Evolutionary conservation across 805 yeast genomes (phyloP).

Genomic region (Saturnispora kantuleensis): DNA sequence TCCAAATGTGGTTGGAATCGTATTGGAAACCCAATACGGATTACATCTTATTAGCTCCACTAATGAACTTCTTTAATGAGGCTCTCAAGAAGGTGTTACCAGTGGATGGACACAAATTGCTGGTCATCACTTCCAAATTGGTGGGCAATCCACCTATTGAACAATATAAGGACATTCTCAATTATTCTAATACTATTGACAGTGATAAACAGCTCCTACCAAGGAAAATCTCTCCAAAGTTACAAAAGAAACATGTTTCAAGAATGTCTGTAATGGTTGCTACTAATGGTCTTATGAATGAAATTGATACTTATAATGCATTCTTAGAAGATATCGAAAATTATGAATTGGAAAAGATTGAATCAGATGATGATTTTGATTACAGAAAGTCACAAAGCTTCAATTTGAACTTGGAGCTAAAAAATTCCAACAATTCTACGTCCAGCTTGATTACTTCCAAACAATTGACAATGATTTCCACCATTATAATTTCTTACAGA

Average conservation of each 20-base stretch:
- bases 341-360: slow-evolving; percentile 21
- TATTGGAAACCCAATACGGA: slow-evolving; percentile 71
- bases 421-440: slow-evolving; percentile 16
- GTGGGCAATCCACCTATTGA: slow-evolving; percentile 46
- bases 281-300: slow-evolving; percentile 17
- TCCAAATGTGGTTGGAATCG: slow-evolving; percentile 82
- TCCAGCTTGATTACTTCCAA: slow-evolving; percentile 24
- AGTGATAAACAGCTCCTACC: slow-evolving; percentile 40
- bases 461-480: slow-evolving; percentile 38
- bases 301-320: slow-evolving; percentile 25
- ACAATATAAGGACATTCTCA: slow-evolving; percentile 24
- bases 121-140: slow-evolving; percentile 53
- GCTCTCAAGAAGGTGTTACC: slow-evolving; percentile 56
- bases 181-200: slow-evolving; percentile 27
- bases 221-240: slow-evolving; percentile 35
- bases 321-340: slow-evolving; percentile 27
- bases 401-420: slow-evolving; percentile 23
- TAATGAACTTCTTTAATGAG: slow-evolving; percentile 73
- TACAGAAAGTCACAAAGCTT: slow-evolving; percentile 19
- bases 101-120: slow-evolving; percentile 49
- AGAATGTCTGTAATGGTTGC: slow-evolving; percentile 15
- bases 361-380: slow-evolving; percentile 9
- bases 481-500: slow-evolving; percentile 42
- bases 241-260: slow-evolving; percentile 24
- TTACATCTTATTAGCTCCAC: slow-evolving; percentile 50